phyloP scores from a whole-genome alignment of 106 monocot species.

The Ottelia alismoides region DNA sequence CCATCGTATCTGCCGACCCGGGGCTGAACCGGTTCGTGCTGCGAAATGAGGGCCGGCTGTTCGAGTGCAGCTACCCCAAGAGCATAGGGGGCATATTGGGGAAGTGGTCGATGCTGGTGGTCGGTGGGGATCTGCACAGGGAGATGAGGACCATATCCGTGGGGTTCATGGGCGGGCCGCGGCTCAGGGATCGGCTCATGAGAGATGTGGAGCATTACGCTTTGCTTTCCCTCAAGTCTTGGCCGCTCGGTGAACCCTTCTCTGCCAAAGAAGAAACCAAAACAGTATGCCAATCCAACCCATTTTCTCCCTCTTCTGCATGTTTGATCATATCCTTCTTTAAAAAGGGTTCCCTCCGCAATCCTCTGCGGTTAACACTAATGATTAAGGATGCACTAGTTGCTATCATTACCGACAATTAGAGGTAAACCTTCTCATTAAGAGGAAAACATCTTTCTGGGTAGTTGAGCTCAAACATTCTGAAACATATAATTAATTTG shows the following conservation, averaged over 20 bases:
- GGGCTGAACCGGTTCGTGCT: conserved; percentile 30
- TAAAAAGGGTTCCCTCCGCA: no score
- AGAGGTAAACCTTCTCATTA: neutral
- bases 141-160: conserved; percentile 25
- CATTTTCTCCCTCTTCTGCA: neutral
- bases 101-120: conserved; percentile 18
- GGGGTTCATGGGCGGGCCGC: conserved; percentile 21
- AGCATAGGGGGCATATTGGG: conserved; percentile 23
- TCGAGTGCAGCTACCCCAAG: conserved; percentile 16
- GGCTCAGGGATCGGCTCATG: conserved; percentile 15
- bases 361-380: no score
- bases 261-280: conserved; percentile 21
- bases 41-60: conserved; percentile 25
- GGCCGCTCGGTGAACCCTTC: conserved; percentile 14
- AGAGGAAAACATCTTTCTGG: no score
- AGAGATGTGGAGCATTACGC: conserved; percentile 20
- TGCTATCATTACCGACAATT: no score
- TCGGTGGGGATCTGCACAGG: conserved; percentile 28
- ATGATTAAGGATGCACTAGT: no score
- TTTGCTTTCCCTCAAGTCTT: conserved; percentile 12
- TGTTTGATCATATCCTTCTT: no score
- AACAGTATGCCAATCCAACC: conserved; percentile 6
- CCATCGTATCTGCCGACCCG: conserved; percentile 29
- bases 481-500: no score
- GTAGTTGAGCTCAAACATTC: no score